Base-by-base conservation (phyloP, 352 stramenopile genomes). In the Globisporangium iwayamae region DNA sequence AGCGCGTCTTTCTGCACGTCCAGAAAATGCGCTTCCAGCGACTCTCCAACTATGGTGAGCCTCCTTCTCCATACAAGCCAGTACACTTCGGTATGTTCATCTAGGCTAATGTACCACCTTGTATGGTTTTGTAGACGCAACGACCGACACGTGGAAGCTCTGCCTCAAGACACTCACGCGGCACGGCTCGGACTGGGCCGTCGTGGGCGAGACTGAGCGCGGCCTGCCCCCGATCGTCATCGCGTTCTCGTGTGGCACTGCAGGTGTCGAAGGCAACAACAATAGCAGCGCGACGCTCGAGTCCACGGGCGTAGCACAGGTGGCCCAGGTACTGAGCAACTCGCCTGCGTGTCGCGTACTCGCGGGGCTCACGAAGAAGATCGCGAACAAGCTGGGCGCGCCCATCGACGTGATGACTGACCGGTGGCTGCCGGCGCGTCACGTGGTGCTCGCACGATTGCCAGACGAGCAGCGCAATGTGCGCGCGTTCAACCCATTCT, bases 321-420 rank as follows among this genome's bases (percentile, higher is more conserved):
- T 72, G 1, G 58, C 72, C 0, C 74, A 92, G 34, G 69, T 93
- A 7, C 59, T 93, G 18, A 81, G 78, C 25, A 91, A 90, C 50
- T 93, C 83, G 8, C 83, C 83, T 4, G 73, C 84, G 3, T 91
- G 84, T 51, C 84, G 84, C 3, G 81, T 93, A 10, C 68, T 94
- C 10, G 82, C 83, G 2, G 86, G 86, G 2, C 69, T 94, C 25
- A 93, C 86, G 13, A 94, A 94, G 68, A 92, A 93, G 67, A 78
- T 92, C 38, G 86, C 79, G 34, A 92, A 90, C 68, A 93, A 94
- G 50, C 70, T 94, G 2, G 86, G 86, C 13, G 70, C 81, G 0
- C 86, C 86, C 0, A 67, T 92, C 45, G 86, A 94, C 53, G 83
- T 93, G 43, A 94, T 94, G 84, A 92, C 84, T 6, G 81, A 94